phyloP scores from a whole-genome alignment of 768 basidiomycete genomes.

The Dacryopinax primogenitus region DNA sequence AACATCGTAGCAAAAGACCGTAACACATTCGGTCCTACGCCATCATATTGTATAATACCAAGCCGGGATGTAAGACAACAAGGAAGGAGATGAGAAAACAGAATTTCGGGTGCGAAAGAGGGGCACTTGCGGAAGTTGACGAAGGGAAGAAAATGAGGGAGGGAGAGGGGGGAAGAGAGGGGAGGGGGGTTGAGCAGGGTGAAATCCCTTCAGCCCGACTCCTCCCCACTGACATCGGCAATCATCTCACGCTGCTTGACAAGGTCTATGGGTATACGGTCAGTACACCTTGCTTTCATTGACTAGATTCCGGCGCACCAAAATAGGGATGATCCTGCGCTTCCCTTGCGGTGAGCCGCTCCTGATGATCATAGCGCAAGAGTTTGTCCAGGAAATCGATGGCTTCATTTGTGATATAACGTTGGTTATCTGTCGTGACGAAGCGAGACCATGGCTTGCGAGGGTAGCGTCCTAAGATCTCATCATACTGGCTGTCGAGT shows the following conservation, averaged over 20 bases:
- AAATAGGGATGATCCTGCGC: constrained; percentile 91
- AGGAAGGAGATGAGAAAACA: background rate
- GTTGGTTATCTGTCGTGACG: constrained; percentile 89
- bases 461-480: constrained; percentile 82
- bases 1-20: background rate
- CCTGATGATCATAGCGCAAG: constrained; percentile 93
- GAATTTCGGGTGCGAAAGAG: background rate
- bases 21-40: background rate
- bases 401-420: constrained; percentile 92
- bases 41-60: constrained; percentile 5
- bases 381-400: constrained; percentile 94
- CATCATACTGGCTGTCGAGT: constrained; percentile 91
- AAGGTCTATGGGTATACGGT: constrained; percentile 6
- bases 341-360: constrained; percentile 86
- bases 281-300: background rate
- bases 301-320: constrained; percentile 34
- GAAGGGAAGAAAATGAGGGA: background rate
- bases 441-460: constrained; percentile 93
- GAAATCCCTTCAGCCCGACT: background rate
- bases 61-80: constrained; percentile 3
- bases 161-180: background rate
- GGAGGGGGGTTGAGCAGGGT: background rate
- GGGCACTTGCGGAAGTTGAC: background rate
- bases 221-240: background rate
- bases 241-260: constrained; percentile 12